phyloP scores from a whole-genome alignment of 2,329 filamentous ascomycete genomes.

The Stachybotrys chartarum region DNA sequence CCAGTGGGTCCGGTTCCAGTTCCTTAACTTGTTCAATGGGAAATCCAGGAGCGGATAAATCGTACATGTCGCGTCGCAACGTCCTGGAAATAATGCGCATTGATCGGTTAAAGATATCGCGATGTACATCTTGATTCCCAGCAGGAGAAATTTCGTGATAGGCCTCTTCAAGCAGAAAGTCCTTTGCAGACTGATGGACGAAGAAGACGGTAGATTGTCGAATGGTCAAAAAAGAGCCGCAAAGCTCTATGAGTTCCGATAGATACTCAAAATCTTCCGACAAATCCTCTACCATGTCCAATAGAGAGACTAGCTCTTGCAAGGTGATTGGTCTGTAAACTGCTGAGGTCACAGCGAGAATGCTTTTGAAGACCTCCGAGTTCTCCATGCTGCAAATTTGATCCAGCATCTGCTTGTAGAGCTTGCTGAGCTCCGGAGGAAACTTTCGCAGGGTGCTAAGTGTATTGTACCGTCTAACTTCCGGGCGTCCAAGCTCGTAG shows the following conservation, averaged over 20 bases:
- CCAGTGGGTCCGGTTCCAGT: slow-evolving; percentile 7
- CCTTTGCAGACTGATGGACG: slow-evolving; percentile 4
- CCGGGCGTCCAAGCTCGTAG: slow-evolving; percentile 5
- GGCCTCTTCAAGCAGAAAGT: slow-evolving; percentile 3
- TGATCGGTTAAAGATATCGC: too few relatives aligned
- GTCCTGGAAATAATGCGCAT: too few relatives aligned
- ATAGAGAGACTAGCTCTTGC: slow-evolving; percentile 20
- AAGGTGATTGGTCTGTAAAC: slow-evolving; percentile 28
- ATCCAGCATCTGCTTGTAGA: slow-evolving; percentile 31
- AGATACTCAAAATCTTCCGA: slow-evolving; percentile 10
- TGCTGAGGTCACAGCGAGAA: slow-evolving; percentile 22
- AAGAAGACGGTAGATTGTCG: not conserved
- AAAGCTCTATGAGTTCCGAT: slow-evolving; percentile 20
- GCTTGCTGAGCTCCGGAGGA: slow-evolving; percentile 22
- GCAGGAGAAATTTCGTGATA: slow-evolving; percentile 17
- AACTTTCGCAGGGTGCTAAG: slow-evolving; percentile 13
- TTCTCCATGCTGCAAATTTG: slow-evolving; percentile 18
- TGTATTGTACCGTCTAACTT: slow-evolving; percentile 5
- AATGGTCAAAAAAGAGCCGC: slow-evolving; percentile 5
- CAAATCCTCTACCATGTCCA: slow-evolving; percentile 6
- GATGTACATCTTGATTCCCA: slow-evolving; percentile 4
- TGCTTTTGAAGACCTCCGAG: slow-evolving; percentile 17
- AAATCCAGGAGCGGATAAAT: too few relatives aligned
- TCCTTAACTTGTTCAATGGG: too few relatives aligned
- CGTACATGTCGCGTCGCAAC: too few relatives aligned